Evolutionary conservation across 176 grass and related monocot species (phyloP).

Genomic region (Phyllostachys edulis): DNA sequence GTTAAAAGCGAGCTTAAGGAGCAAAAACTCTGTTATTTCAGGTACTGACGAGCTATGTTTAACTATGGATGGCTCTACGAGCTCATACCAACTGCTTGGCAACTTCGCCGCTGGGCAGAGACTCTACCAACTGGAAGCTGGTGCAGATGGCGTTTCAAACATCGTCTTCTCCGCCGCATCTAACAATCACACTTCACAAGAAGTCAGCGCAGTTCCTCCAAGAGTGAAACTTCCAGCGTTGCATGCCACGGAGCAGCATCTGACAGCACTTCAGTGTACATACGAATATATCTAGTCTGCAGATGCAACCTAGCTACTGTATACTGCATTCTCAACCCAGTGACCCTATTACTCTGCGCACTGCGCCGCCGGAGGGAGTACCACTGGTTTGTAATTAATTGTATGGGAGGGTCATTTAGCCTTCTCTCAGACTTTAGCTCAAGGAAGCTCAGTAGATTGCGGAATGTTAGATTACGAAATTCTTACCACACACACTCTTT

Average conservation of each 20-base stretch:
- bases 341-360: too few species aligned
- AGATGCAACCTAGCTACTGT: neutral
- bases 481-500: too few species aligned
- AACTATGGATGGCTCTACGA: conserved; percentile 76
- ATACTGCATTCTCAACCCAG: too few species aligned
- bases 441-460: too few species aligned
- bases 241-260: conserved; percentile 53
- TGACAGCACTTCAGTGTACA: conserved; percentile 9
- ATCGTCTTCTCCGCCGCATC: conserved; percentile 46
- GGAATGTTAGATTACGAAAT: too few species aligned
- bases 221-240: conserved; percentile 54
- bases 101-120: conserved; percentile 78
- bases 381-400: too few species aligned
- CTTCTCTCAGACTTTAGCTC: too few species aligned
- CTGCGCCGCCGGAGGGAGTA: too few species aligned
- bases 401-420: too few species aligned
- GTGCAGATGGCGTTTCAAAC: conserved; percentile 24
- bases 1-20: too few species aligned
- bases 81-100: conserved; percentile 74
- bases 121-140: conserved; percentile 45
- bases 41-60: conserved; percentile 63
- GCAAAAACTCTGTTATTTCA: neutral
- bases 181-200: neutral
- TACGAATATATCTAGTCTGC: neutral
- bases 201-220: neutral